Evolutionary conservation across 73 alveolate species (phyloP).

Genomic region (Urostyla sp.): DNA sequence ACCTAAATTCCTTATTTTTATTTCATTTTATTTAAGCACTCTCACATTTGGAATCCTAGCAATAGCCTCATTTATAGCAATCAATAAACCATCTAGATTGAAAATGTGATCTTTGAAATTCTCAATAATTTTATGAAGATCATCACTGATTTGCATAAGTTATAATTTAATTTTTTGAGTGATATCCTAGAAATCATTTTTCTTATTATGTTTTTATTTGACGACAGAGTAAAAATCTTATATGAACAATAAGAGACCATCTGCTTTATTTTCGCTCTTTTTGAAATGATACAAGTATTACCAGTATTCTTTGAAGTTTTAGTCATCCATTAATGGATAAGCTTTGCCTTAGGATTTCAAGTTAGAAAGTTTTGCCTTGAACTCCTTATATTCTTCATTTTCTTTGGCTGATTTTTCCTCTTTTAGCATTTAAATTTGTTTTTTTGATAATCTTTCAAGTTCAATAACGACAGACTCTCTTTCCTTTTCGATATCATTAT

Average conservation of each 20-base stretch:
- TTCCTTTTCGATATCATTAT: conserved; percentile 21
- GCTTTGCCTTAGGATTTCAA: conserved; percentile 43
- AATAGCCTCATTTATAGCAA: conserved; percentile 23
- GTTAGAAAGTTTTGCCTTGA: conserved; percentile 28
- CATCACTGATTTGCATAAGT: conserved; percentile 56
- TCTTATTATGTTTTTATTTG: conserved; percentile 10
- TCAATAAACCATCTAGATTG: conserved; percentile 19
- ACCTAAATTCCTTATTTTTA: background rate
- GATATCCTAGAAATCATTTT: conserved; percentile 15
- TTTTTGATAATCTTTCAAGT: conserved; percentile 6
- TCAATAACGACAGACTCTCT: background rate
- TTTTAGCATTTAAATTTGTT: background rate
- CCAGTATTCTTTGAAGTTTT: conserved; percentile 60
- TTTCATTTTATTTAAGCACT: background rate
- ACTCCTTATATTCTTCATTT: conserved; percentile 53
- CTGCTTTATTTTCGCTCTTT: conserved; percentile 32
- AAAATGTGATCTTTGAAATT: background rate
- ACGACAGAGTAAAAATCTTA: conserved; percentile 45
- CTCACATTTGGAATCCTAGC: conserved; percentile 45
- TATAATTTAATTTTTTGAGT: conserved; percentile 40
- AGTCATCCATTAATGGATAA: conserved; percentile 56
- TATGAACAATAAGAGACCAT: conserved; percentile 67
- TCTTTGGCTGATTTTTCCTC: conserved; percentile 16
- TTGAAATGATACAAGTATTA: conserved; percentile 9
- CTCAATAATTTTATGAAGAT: conserved; percentile 35